Conservation (phyloP, 2,329 filamentous ascomycete genomes). For the Colletotrichum tofieldiae region DNA sequence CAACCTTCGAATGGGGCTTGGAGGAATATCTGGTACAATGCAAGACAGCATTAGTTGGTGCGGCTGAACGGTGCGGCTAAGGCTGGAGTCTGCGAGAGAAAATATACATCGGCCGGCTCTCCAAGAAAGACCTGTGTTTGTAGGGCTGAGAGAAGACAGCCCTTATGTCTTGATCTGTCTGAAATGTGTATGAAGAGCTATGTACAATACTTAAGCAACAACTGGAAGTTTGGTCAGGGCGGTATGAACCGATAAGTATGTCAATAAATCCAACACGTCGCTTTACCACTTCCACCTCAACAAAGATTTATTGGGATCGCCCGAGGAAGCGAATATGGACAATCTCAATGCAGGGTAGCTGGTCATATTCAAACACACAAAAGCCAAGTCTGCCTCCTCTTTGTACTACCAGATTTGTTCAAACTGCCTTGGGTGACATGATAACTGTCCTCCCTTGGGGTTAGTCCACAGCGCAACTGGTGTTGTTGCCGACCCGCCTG, state of each 20-base stretch:
- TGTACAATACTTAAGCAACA: neutral
- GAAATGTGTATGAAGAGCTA: neutral
- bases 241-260: neutral
- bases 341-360: too few relatives aligned
- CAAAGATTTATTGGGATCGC: too few relatives aligned
- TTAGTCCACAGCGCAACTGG: neutral
- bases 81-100: too few relatives aligned
- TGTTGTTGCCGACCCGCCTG: neutral
- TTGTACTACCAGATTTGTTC: neutral
- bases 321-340: too few relatives aligned
- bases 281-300: too few relatives aligned
- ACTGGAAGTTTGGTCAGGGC: too few relatives aligned
- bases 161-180: too few relatives aligned
- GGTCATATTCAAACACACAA: too few relatives aligned
- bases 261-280: too few relatives aligned
- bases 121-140: neutral
- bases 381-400: too few relatives aligned
- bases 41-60: neutral
- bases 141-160: slow-evolving; percentile 1
- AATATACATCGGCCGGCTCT: neutral
- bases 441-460: neutral
- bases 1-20: neutral
- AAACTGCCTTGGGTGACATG: neutral
- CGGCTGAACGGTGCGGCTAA: slow-evolving; percentile 13
- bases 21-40: neutral